Base-by-base conservation (phyloP, 2,329 filamentous ascomycete species). In the Neophaeococcomyces aloes region DNA sequence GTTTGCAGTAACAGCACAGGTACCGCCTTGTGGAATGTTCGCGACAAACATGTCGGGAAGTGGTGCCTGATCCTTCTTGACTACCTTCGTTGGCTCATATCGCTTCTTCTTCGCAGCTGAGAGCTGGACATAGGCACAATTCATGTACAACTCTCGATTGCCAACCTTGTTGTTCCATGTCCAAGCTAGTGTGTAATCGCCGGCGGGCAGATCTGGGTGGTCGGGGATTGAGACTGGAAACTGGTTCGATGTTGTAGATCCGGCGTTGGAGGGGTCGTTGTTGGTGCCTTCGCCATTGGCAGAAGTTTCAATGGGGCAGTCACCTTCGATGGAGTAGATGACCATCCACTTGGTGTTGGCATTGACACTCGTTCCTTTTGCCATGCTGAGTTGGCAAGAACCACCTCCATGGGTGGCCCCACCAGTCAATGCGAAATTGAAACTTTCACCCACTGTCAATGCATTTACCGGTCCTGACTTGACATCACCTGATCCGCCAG, bases 111-210 rank as follows among this genome's bases (percentile, higher is more conserved):
- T 62, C 17, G 66, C 65, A 3, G 63, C 66, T 0, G 75, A 76
- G 18, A 96, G 71, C 0, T 70, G 74, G 37, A 94, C 63, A 0
- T 85, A 78, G 0, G 83, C 86, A 55, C 89, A 98, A 73, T 94
- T 93, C 87, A 94, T 94, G 72, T 96, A 95, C 74, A 94, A 86
- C 61, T 96, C 91, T 1, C 88, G 81, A 68, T 94, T 94, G 2
- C 91, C 91, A 7, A 94, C 58, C 47, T 82, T 83, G 65, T 96
- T 96, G 65, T 94, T 78, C 91, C 91, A 96, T 1, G 86, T 86
- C 87, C 88, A 96, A 0, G 86, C 86, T 4, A 96, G 70, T 0
- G 80, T 84, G 19, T 83, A 88, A 31, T 87, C 74, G 3, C 89
- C 91, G 1, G 79, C 67, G 7, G 80, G 76, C 36, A 95, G 72